phyloP scores from a whole-genome alignment of 139 green algal genomes.

The Chlamydomonas schloesseri region DNA sequence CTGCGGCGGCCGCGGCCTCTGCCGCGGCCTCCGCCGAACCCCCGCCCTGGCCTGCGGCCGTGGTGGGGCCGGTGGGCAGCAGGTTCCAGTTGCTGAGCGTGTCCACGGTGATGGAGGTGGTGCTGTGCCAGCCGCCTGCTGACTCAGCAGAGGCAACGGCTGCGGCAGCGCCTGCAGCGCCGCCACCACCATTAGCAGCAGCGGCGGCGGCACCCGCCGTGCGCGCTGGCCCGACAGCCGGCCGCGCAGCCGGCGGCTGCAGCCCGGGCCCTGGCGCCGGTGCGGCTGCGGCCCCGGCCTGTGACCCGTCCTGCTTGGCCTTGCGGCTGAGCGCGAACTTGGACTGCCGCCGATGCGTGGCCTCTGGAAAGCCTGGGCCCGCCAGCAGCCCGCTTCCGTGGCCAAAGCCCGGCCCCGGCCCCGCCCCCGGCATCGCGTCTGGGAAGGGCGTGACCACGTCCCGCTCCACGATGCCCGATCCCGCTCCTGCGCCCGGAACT shows the following conservation, averaged over 20 bases:
- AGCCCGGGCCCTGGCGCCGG: background rate
- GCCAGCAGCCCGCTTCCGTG: background rate
- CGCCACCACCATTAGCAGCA: no score
- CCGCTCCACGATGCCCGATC: background rate
- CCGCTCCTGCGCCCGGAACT: no score
- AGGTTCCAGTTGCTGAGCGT: slow-evolving; percentile 12
- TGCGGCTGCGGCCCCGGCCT: background rate
- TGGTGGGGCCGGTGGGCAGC: background rate
- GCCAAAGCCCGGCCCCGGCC: background rate
- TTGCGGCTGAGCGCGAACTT: slow-evolving; percentile 55
- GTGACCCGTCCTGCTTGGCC: slow-evolving; percentile 25
- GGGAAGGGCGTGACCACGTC: slow-evolving; percentile 12
- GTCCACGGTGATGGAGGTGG: background rate
- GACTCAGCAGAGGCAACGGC: no score
- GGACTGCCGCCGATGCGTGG: slow-evolving; percentile 52
- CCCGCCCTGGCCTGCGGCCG: background rate
- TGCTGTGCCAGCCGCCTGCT: background rate
- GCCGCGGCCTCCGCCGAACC: background rate
- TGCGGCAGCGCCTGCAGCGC: no score
- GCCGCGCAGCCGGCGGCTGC: no score
- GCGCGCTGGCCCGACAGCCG: background rate
- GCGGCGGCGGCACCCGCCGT: background rate
- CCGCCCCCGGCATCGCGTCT: background rate
- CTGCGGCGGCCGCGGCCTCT: background rate
- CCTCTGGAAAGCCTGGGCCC: slow-evolving; percentile 39